Base-by-base conservation (phyloP, 2,329 filamentous ascomycete species). In the Bipolaris zeicola region DNA sequence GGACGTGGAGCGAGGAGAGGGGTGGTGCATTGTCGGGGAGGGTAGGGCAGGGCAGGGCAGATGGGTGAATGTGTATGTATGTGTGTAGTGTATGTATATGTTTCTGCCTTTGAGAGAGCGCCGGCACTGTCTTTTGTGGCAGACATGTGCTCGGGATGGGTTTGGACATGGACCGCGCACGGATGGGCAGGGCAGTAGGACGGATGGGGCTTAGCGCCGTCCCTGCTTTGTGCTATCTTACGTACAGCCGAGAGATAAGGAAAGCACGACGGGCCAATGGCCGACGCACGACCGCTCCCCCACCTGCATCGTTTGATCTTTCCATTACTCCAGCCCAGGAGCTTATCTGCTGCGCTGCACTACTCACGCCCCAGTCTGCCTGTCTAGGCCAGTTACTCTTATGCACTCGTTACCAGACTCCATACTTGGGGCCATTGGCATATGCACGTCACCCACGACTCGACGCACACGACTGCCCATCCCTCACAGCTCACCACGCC, bases 131-230 rank as follows among this genome's bases (percentile, higher is more conserved):
- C 73, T 75, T 72, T 71, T 58, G 54, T 59, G 52, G 58, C 59
- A 62, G 64, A 69, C 71, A 73, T 73, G 67, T 72, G 68, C 68
- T 65, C 69, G 65, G 53, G 57, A 56, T 61, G 55, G 53, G 44
- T 50, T 59, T 52, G 47, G 45, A 55, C 52, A 52, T 57, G 54
- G 50, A 43, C 31, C 16, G 53, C 43, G 53, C 57, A 57, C 48
- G 57, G 44, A 47, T 46, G 53, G 28, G 48, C 38, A 38, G 47
- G 38, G 43, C 37, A 31, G 54, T 48, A 57, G 24, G 37, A 49
- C 33, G 34, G 60, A 58, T 52, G 53, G 54, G 52, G 45, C 26
- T 22, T 59, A 64, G 60, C 52, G 61, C 63, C 54, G 38, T 37
- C 46, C 14, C 37, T 48, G 44, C 44, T 43, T 52, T 53, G 37